Base-by-base conservation (phyloP, 2,329 filamentous ascomycete genomes). In the Colletotrichum filicis region DNA sequence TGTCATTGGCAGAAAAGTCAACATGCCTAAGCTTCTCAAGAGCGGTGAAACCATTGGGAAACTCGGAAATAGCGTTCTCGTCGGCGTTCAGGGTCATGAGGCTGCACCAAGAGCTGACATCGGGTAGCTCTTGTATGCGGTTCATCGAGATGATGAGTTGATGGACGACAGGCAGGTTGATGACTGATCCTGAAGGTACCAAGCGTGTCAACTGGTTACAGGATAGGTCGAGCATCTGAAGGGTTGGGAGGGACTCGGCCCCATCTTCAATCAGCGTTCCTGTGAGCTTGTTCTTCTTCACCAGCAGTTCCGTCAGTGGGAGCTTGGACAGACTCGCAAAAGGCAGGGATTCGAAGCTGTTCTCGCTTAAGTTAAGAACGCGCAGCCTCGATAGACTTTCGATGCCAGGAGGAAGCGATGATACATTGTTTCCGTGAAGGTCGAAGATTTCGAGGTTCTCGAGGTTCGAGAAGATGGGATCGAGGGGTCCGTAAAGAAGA, bases 1-100 rank as follows among this genome's bases (percentile, higher is more conserved):
- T 91, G 75, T 97, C 91, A 79, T 99, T 99, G 76, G 92, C 92
- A 0, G 93, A 94, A 76, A 98, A 92, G 80, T 98, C 95, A 35
- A 92, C 93, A 68, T 92, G 93, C 62, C 92, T 92, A 16, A 98
- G 82, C 69, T 90, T 92, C 46, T 87, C 83, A 0, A 98, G 87
- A 1, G 85, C 85, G 1, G 89, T 86, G 75, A 98, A 94, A 0
- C 95, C 95, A 35, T 90, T 86, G 0, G 96, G 97, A n/a, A 98
- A 87, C 4, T 87, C 85, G 2, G 89, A 85, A 28, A 99, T 90
- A 76, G 88, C 92, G 79, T 99, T 99, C 76, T 97, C 94, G 62
- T 96, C 94, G 0, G 92, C 92, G 1, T 91, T 88, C 12, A 99
- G 83, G 1, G 92, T 95, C 46, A 93, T 82, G 5, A 98, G 88